Evolutionary conservation across 352 stramenopile genomes (phyloP).

Genomic region (Salisapilia sapeloensis): DNA sequence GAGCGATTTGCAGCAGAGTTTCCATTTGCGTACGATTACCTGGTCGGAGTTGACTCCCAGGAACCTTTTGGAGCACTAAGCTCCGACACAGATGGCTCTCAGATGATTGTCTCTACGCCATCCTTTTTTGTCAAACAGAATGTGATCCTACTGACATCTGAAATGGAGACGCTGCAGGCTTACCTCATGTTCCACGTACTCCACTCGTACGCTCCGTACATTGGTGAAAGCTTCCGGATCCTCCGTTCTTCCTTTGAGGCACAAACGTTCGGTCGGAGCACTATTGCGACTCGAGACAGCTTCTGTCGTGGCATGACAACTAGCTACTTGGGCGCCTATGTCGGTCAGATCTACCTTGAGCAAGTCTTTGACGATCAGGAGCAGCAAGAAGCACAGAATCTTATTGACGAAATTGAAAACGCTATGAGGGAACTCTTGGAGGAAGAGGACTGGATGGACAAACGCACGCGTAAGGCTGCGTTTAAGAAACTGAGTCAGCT

Average conservation of each 20-base stretch:
- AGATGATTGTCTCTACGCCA: constrained; percentile 28
- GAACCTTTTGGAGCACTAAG: constrained; percentile 16
- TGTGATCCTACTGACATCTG: constrained; percentile 14
- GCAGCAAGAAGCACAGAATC: constrained; percentile 52
- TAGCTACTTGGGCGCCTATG: constrained; percentile 59
- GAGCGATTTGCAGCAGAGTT: constrained; percentile 27
- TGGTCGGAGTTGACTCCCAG: constrained; percentile 22
- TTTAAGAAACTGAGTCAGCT: constrained; percentile 84
- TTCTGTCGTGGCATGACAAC: constrained; percentile 66
- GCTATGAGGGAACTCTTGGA: constrained; percentile 64
- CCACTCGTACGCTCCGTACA: constrained; percentile 14
- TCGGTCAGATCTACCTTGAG: constrained; percentile 82
- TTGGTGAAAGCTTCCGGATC: constrained; percentile 42
- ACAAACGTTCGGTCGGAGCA: no score
- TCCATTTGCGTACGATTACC: constrained; percentile 27
- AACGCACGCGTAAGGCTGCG: constrained; percentile 55
- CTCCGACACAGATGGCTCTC: no score
- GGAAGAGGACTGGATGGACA: constrained; percentile 82
- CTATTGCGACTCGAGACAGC: constrained; percentile 15
- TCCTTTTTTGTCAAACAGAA: constrained; percentile 29
- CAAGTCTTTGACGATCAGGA: constrained; percentile 70
- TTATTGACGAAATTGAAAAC: constrained; percentile 77
- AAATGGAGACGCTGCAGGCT: constrained; percentile 23
- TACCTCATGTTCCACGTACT: constrained; percentile 52
- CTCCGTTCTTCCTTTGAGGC: constrained; percentile 27